Evolutionary conservation across 192 early-diverging fungal species (phyloP), one percentile per base, ranked within the genome.

Genomic region (Coemansia sp.): DNA sequence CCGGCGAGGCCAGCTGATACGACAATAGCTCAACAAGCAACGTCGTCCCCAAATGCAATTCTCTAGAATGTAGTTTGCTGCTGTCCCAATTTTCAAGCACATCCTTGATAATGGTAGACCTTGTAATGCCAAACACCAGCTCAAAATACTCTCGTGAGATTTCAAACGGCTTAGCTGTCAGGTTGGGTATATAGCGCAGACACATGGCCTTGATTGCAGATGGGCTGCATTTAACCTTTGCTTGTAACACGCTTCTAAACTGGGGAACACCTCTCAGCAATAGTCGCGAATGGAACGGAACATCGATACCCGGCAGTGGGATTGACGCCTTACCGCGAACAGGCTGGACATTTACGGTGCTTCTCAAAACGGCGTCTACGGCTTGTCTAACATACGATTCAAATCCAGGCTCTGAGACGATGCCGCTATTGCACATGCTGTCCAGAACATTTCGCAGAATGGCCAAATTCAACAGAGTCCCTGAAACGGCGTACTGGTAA

Each of bases 401-500:
- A n/a, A n/a, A 87, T 84, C 90, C 91, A 56, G 90, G 81, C 11
- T 46, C 18, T 8, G 21, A 17, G 3, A 86, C 87, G 31, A 84
- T 66, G 8, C 69, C 69, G 76, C 88, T 84, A n/a, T n/a, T n/a
- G n/a, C n/a, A n/a, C 60, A 94, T 62, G 56, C 83, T 85, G 82
- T 95, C 92, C 18, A 97, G 76, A 15, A 91, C 88, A 34, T 77
- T 69, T 14, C 90, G 81, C 45, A 97, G 80, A 11, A 80, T 80
- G n/a, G 90, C 87, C 37, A 97, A 68, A 69, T 85, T 85, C 38
- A 74, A 54, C 43, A 89, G 68, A 14, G 88, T 82, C 60, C 94
- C 94, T 53, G 94, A 86, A 39, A 90, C 85, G 31, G 94, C 90
- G 58, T 97, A 97, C 79, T 97, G 94, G 76, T 87, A 82, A 71